phyloP scores from a whole-genome alignment of 2,329 filamentous ascomycete species.

The Aspergillus pseudotamarii region DNA sequence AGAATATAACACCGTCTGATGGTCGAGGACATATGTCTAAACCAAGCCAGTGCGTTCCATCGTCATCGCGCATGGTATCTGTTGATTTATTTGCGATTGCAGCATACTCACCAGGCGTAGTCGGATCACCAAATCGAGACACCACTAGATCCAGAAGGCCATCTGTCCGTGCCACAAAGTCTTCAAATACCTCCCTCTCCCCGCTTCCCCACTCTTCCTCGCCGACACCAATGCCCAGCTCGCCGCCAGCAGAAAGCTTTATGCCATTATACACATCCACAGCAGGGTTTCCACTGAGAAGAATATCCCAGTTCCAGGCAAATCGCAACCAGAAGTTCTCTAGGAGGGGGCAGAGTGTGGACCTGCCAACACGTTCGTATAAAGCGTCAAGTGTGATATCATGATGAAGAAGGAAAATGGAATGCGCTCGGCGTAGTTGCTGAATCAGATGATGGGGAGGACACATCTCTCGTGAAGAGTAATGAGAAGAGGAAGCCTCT shows the following conservation, averaged over 20 bases:
- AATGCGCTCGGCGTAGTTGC: slow-evolving; percentile 81
- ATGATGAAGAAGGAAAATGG: slow-evolving; percentile 85
- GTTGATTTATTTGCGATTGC: slow-evolving; percentile 17
- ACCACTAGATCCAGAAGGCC: slow-evolving; percentile 88
- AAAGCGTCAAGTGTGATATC: slow-evolving; percentile 72
- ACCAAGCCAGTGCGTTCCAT: slow-evolving; percentile 69
- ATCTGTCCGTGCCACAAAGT: slow-evolving; percentile 76
- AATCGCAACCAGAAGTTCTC: slow-evolving; percentile 80
- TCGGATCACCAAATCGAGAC: slow-evolving; percentile 74
- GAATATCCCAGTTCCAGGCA: slow-evolving; percentile 75
- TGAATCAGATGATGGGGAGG: slow-evolving; percentile 75
- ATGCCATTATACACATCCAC: slow-evolving; percentile 78
- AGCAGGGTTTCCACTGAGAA: slow-evolving; percentile 86
- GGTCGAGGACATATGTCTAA: slow-evolving; percentile 67
- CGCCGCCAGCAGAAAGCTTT: slow-evolving; percentile 85
- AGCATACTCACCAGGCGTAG: slow-evolving; percentile 30
- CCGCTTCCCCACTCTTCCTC: slow-evolving; percentile 95
- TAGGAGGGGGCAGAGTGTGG: slow-evolving; percentile 72
- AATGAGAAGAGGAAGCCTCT: slow-evolving; percentile 63
- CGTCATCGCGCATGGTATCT: slow-evolving; percentile 23
- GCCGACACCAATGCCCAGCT: slow-evolving; percentile 90
- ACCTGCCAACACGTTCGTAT: slow-evolving; percentile 64
- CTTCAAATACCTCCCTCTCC: slow-evolving; percentile 89
- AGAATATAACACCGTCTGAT: slow-evolving; percentile 83
- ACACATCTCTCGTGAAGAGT: slow-evolving; percentile 87